Percentiles rank a stretch among this genome's conserved stretches.
These are phyloP conservation scores for Cymodocea nodosa DNA, from an alignment of 116 monocot genomes.

Conservation along the genomic window DNA sequence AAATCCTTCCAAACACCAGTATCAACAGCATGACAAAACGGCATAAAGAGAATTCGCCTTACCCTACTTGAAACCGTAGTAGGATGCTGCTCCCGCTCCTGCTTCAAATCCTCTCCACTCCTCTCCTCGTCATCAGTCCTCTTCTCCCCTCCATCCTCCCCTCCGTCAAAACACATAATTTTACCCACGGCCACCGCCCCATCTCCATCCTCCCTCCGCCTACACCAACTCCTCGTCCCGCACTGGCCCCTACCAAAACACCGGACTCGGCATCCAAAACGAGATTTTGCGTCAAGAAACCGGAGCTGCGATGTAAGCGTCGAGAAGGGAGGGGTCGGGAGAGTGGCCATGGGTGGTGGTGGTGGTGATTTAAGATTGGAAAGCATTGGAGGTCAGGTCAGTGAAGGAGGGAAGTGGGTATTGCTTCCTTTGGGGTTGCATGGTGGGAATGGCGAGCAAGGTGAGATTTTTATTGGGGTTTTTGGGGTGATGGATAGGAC, in stretches of 20 bases:
- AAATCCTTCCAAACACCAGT: not conserved
- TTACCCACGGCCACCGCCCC: not conserved
- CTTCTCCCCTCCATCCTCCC: constrained; percentile 12
- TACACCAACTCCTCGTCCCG: constrained; percentile 1
- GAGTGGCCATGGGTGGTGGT: constrained; percentile 1
- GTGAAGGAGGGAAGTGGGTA: not conserved
- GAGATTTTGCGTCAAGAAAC: not conserved
- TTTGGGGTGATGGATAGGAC: not conserved
- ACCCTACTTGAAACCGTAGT: constrained; percentile 12
- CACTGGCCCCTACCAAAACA: not conserved
- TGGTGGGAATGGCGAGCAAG: not conserved
- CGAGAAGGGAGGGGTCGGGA: constrained; percentile 1
- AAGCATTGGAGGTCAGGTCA: not conserved
- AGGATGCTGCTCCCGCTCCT: constrained; percentile 10
- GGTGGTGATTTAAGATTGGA: not conserved
- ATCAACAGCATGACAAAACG: not conserved
- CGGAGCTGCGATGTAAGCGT: not conserved
- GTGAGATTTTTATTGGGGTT: not conserved
- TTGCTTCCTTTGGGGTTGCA: not conserved
- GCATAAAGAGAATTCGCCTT: not conserved
- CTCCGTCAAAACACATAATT: constrained; percentile 3
- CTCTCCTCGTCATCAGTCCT: constrained; percentile 7
- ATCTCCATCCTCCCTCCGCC: constrained; percentile 2
- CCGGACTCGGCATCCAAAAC: not conserved
- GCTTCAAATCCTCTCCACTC: constrained; percentile 7